A percentile compares a stretch with the other conserved stretches of the same genome.
Evolutionary conservation across 208 protist genomes (phyloP).

Genomic region (Trichomonas gallinae): DNA sequence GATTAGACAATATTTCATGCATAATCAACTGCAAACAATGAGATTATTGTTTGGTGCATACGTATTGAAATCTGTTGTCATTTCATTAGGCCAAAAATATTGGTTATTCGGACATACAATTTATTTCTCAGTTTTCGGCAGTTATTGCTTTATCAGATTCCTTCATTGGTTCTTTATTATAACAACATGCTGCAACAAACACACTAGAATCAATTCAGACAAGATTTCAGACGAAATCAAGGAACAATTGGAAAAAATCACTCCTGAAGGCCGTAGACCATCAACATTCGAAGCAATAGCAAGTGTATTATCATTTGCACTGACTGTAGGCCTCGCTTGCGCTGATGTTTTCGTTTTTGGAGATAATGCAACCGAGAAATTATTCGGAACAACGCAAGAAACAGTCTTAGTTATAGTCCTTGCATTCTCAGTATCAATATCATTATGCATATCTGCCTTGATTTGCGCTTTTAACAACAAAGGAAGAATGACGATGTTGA

Average conservation of each 20-base stretch:
- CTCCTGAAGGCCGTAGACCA: background rate
- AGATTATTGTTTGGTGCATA: background rate
- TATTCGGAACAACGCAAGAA: background rate
- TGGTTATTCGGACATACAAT: background rate
- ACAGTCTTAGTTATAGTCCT: background rate
- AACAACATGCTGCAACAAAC: background rate
- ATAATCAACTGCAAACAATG: background rate
- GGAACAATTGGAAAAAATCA: background rate
- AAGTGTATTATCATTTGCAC: background rate
- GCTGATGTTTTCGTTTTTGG: background rate
- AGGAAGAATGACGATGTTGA: background rate
- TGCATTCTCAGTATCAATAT: background rate
- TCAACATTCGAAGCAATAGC: background rate
- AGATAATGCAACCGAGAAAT: background rate
- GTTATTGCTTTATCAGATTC: background rate
- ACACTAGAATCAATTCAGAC: background rate
- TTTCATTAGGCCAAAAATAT: background rate
- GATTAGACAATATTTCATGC: background rate
- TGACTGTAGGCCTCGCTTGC: background rate
- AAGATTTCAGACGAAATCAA: background rate
- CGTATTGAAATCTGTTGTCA: background rate
- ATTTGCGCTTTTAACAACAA: background rate
- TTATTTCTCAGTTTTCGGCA: background rate
- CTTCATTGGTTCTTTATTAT: background rate
- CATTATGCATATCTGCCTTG: background rate